Conservation (phyloP, 2,329 filamentous ascomycete species). For the Akanthomyces uredinophilus region DNA sequence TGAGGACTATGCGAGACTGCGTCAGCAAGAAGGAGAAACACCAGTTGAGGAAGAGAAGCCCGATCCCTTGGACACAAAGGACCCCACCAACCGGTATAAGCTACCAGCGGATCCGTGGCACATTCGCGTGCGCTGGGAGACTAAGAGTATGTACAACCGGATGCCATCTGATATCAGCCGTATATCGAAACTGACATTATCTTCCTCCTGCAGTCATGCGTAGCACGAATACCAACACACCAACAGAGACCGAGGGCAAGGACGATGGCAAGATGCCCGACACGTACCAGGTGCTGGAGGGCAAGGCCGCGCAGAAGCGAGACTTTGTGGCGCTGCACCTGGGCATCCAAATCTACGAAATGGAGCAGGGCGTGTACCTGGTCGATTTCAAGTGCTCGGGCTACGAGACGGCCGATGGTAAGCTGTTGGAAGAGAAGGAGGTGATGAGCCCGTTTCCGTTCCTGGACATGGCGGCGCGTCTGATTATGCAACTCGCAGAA, state of each 20-base stretch:
- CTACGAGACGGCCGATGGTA: conserved; percentile 76
- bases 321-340: conserved; percentile 88
- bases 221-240: conserved; percentile 26
- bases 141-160: conserved; percentile 60
- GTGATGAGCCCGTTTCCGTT: conserved; percentile 95
- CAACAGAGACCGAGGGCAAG: conserved; percentile 13
- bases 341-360: conserved; percentile 92
- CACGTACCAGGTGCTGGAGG: conserved; percentile 34
- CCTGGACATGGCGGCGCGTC: conserved; percentile 82
- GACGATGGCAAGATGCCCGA: conserved; percentile 25
- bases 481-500: conserved; percentile 90
- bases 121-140: conserved; percentile 83
- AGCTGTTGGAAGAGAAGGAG: conserved; percentile 82
- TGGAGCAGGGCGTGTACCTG: conserved; percentile 87
- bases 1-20: conserved; percentile 44
- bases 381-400: conserved; percentile 99
- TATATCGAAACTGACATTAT: neutral
- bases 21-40: conserved; percentile 29
- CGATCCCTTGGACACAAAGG: conserved; percentile 36
- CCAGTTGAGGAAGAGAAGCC: conserved; percentile 33
- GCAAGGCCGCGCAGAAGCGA: conserved; percentile 38
- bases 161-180: neutral
- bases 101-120: conserved; percentile 95
- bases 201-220: conserved; percentile 31
- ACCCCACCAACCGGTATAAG: conserved; percentile 62